Base-by-base conservation (phyloP, 352 stramenopile species). In the Globisporangium cylindrosporum region DNA sequence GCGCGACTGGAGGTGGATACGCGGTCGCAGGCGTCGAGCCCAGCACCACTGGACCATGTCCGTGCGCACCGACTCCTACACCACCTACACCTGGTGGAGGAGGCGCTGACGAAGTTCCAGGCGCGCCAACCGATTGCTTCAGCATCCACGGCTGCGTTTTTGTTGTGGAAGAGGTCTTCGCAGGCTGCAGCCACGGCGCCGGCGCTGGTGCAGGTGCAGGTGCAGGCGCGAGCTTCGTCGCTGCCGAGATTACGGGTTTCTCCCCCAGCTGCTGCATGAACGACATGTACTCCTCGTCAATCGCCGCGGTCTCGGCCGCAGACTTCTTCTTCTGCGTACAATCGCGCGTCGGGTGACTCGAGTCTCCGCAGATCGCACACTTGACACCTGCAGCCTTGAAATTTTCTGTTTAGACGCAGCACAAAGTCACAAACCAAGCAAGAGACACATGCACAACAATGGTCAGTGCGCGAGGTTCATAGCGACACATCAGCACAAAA, bases 351-450 rank as follows among this genome's bases (percentile, higher is more conserved):
- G 96, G 96, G 78, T 99, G 98, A 73, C 90, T 98, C 25, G 92
- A 97, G 74, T 99, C 98, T 22, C 98, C 98, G 81, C 98, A 99
- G 70, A 99, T 99, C 7, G 97, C 94, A 82, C 98, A 99, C 65
- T 97, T 97, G 20, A 99, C 86, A 41, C 96, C 81, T 41, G 92
- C 91, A 22, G 86, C 67, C 68, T 91, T 89, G 66, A 98, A 91
- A 2, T 79, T 82, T 59, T 87, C 86, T 55, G 67, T 68, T 78
- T 38, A 10, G 32, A 41, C 67, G 55, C 32, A 73, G 68, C 67
- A 82, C 68, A 22, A 59, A 38, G 84, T 81, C 15, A 48, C 29
- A 65, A 51, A 66, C 24, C 49, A 27, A 20, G 8, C 48, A 59
- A 3, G 49, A 15, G 55, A n/a, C 18, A 62, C 9, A 58, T 14